Conservation (phyloP, 1,284 basidiomycete species). For the Neotropicomus parvogracilis region DNA sequence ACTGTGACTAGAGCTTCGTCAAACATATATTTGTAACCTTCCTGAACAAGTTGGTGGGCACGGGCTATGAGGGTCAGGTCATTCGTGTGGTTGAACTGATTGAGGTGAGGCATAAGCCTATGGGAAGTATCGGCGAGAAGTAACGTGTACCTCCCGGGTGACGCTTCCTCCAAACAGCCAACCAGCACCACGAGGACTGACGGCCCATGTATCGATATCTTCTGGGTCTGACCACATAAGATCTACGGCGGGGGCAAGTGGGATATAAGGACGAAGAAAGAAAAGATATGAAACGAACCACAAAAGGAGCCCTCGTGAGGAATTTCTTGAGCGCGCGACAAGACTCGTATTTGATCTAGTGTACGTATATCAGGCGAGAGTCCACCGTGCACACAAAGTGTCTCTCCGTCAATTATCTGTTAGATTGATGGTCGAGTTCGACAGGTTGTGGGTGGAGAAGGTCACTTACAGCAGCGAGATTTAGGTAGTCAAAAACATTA, state of each 20-base stretch:
- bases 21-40: constrained; percentile 99
- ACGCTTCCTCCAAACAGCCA: constrained; percentile 93
- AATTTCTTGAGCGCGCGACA: constrained; percentile 91
- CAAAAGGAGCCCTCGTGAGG: constrained; percentile 98
- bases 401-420: constrained; percentile 90
- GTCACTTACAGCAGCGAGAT: constrained; percentile 80
- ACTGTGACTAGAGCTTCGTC: constrained; percentile 93
- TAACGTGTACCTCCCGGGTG: constrained; percentile 65
- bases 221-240: constrained; percentile 99
- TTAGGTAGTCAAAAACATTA: constrained; percentile 91
- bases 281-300: constrained; percentile 47
- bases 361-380: constrained; percentile 91
- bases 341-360: constrained; percentile 86
- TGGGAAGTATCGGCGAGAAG: not conserved
- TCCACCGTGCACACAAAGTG: constrained; percentile 90
- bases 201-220: constrained; percentile 93
- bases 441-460: not conserved
- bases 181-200: constrained; percentile 90
- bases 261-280: not conserved
- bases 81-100: constrained; percentile 90
- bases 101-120: constrained; percentile 5
- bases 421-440: not conserved
- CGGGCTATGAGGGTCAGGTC: constrained; percentile 80
- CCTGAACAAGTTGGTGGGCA: constrained; percentile 94
- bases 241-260: constrained; percentile 47